Percentiles rank a stretch among this genome's conserved stretches.
Conservation (phyloP, 2,329 filamentous ascomycete genomes). For the Aspergillus neotritici region DNA sequence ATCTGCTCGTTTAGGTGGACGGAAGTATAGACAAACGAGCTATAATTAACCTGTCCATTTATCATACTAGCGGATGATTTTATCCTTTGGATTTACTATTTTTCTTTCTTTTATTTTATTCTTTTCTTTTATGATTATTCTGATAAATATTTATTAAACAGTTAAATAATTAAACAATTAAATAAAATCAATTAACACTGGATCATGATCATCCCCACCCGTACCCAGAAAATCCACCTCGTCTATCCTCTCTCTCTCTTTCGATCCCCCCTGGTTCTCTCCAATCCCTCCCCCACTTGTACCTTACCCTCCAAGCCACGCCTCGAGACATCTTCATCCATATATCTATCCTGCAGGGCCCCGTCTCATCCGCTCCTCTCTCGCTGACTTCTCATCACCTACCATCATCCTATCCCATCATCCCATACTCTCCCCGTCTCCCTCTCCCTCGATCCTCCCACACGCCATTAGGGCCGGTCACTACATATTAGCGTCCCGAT, state of each 20-base stretch:
- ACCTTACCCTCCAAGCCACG: conserved; percentile 2
- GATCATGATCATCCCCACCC: conserved; percentile 18
- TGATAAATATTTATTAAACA: not conserved
- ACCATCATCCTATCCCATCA: not conserved
- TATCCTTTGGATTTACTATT: not conserved
- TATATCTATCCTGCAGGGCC: conserved; percentile 12
- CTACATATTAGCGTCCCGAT: not conserved
- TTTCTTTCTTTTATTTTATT: not conserved
- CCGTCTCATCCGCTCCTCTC: conserved; percentile 4
- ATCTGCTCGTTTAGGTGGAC: conserved; percentile 1
- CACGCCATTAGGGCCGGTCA: not conserved
- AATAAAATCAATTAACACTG: too few species aligned
- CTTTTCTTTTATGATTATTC: conserved; percentile 4
- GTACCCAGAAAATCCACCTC: conserved; percentile 11
- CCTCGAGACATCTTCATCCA: conserved; percentile 7
- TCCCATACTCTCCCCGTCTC: conserved; percentile 1
- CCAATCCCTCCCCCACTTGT: conserved; percentile 10
- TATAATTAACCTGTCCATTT: conserved; percentile 17
- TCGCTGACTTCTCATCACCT: conserved; percentile 1
- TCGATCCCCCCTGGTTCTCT: conserved; percentile 11
- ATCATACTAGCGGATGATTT: conserved; percentile 7
- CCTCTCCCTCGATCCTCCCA: not conserved
- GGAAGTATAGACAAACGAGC: conserved; percentile 6
- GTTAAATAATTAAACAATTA: too few species aligned
- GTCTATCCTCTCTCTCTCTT: conserved; percentile 6